Base-by-base conservation (phyloP, 306 rosid species). In the Hylodesmum podocarpum region DNA sequence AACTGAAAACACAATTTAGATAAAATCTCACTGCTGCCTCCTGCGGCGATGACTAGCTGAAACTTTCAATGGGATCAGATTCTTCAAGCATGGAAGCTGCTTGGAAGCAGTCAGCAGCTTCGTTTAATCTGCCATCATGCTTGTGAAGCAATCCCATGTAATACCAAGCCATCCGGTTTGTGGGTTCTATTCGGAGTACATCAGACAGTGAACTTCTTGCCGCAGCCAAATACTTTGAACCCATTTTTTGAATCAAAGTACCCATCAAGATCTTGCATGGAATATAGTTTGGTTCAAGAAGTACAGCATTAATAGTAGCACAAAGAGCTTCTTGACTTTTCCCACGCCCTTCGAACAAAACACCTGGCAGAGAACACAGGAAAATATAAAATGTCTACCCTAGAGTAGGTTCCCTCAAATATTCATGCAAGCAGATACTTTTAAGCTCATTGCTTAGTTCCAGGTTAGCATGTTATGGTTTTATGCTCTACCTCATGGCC, bases 61-160 rank as follows among this genome's bases (percentile, higher is more conserved):
- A 79, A 85, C 88, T 86, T 88, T 94, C 96, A 1, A 91, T 76
- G 15, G 98, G 97, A 80, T 90, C 94, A 2, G 92, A 87, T 85
- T 94, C 97, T 88, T 90, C 96, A 25, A 94, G 96, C 91, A 94
- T 91, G 70, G 90, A 88, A 49, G 98, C 97, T 74, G 98, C 98
- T 84, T 94, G 96, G 84, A 94, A 90, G 90, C 96, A 94, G 79
- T 94, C 97, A 18, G 85, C 87, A 14, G 97, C 98, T 72, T 94
- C 97, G 3, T 81, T 74, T 33, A 82, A 72, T 73, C 96, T 86
- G 44, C 94, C 98, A 51, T 94, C 97, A 37, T 82, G 76, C 76
- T 82, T 87, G 85, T 94, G 93, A 79, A 91, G 80, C 80, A 88
- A 58, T 66, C 98, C 98, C 85, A 94, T 77, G 85, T 82, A 81